Base-by-base conservation (phyloP, 2,329 filamentous ascomycete species). In the Dothistroma pini region DNA sequence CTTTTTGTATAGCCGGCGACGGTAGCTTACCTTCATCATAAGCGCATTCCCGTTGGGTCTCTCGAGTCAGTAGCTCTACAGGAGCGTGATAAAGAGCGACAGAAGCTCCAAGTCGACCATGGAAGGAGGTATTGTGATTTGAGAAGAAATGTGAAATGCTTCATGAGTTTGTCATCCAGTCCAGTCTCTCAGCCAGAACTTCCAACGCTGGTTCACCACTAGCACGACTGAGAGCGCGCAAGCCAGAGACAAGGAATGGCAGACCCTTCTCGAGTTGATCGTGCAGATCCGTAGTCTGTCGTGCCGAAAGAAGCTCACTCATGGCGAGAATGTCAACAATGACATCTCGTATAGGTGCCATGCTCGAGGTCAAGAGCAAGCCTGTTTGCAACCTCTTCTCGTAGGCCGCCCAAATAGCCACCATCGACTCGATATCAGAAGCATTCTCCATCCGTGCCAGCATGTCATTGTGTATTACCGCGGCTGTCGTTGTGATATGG, bases 361-460 rank as follows among this genome's bases (percentile, higher is more conserved):
- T 76, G 57, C 87, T 88, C 16, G 80, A 77, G 0, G 88, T 86
- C 0, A 96, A 82, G 25, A 95, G 83, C 10, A 89, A 85, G 65
- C 91, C 86, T 34, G 86, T 83, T 59, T 87, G 79, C 11, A 95
- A 77, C 1, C 81, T 81, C 50, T 80, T 81, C 50, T 89, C 77
- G 69, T 89, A 93, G 0, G 75, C 72, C 4, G 83, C 76, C 71
- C 96, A 92, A 0, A 87, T 81, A 1, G 76, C 76, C 29, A 92
- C 86, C 90, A 97, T 96, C 29, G 83, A 83, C 71, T 97, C 91
- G 10, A 97, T 85, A 66, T 93, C 91, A 29, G 83, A 80, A 0
- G 90, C 86, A 6, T 78, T 76, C 14, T 76, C 75, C 56, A 97
- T 81, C 0, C 81, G 78, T 2, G 75, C 72, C 6, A 78, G 77